These are phyloP conservation scores for Takashimella tepidaria DNA, from an alignment of 1,284 basidiomycete genomes.

Conservation along the genomic window DNA sequence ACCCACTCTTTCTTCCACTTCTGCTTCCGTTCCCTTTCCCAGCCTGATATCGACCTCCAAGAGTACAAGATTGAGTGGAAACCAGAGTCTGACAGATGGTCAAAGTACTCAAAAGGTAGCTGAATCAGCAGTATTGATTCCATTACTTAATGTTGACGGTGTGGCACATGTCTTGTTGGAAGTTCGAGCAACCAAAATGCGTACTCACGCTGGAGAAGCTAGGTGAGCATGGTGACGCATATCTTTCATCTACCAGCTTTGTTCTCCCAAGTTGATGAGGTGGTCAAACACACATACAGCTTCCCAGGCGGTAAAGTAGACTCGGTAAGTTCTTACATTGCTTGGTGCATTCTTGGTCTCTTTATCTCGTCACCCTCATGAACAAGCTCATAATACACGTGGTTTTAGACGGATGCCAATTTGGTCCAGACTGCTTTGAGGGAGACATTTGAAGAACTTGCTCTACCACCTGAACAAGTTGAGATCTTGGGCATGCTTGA, in stretches of 20 bases:
- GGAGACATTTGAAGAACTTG: constrained; percentile 40
- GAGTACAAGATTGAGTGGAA: no score
- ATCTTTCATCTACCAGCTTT: no score
- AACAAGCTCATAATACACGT: no score
- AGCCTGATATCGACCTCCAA: no score
- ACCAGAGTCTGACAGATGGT: neutral
- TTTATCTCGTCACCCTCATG: no score
- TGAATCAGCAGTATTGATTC: constrained; percentile 40
- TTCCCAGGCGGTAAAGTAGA: constrained; percentile 41
- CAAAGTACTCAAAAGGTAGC: neutral
- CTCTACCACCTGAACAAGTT: constrained; percentile 23
- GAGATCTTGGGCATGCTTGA: constrained; percentile 36
- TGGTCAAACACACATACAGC: constrained; percentile 11
- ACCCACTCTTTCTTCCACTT: neutral
- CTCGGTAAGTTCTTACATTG: constrained; percentile 12
- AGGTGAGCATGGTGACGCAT: no score
- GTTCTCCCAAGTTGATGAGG: no score
- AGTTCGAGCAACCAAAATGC: constrained; percentile 27
- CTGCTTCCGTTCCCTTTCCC: neutral
- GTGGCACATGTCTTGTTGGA: constrained; percentile 34
- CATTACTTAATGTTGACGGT: constrained; percentile 34
- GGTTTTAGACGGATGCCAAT: constrained; percentile 25
- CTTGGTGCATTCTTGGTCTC: no score
- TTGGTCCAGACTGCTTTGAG: constrained; percentile 33
- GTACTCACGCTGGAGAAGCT: constrained; percentile 40